These are phyloP conservation scores for Ustilago cynodontis DNA, from an alignment of 1,284 basidiomycete genomes.

Conservation along the genomic window DNA sequence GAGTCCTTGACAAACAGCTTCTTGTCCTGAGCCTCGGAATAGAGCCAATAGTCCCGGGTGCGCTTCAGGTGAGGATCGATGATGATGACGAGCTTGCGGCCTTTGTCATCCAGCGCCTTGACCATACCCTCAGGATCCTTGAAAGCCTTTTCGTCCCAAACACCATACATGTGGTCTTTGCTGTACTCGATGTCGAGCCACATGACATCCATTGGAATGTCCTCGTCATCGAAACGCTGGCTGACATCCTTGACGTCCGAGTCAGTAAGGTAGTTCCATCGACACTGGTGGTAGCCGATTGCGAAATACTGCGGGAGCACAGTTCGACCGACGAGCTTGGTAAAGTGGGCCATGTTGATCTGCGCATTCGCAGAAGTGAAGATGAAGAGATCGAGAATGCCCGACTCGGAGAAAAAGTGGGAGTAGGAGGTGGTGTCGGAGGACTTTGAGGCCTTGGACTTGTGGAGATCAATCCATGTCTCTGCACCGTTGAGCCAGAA, in stretches of 20 bases:
- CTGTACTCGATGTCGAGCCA: constrained; percentile 96
- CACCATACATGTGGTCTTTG: constrained; percentile 95
- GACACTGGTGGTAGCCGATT: constrained; percentile 94
- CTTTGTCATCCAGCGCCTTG: constrained; percentile 84
- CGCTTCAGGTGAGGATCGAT: constrained; percentile 97
- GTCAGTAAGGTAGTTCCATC: constrained; percentile 97
- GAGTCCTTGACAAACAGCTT: constrained; percentile 84
- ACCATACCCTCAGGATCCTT: constrained; percentile 94
- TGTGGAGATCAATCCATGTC: constrained; percentile 90
- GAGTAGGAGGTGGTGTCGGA: constrained; percentile 70
- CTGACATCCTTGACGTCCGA: constrained; percentile 90
- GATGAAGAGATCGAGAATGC: constrained; percentile 92
- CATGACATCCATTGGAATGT: constrained; percentile 95
- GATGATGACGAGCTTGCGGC: constrained; percentile 97
- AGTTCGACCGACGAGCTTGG: constrained; percentile 84
- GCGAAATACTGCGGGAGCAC: constrained; percentile 90
- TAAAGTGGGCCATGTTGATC: constrained; percentile 87
- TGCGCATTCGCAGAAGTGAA: constrained; percentile 87
- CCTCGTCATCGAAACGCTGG: constrained; percentile 87
- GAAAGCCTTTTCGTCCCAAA: constrained; percentile 93
- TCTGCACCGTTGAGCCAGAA: constrained; percentile 93
- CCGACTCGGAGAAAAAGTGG: constrained; percentile 97
- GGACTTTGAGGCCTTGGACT: constrained; percentile 31
- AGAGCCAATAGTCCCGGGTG: constrained; percentile 82
- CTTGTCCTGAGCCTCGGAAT: constrained; percentile 84